These are phyloP conservation scores for Talaromyces rugulosus DNA, from an alignment of 2,329 filamentous ascomycete species.

Conservation along the genomic window DNA sequence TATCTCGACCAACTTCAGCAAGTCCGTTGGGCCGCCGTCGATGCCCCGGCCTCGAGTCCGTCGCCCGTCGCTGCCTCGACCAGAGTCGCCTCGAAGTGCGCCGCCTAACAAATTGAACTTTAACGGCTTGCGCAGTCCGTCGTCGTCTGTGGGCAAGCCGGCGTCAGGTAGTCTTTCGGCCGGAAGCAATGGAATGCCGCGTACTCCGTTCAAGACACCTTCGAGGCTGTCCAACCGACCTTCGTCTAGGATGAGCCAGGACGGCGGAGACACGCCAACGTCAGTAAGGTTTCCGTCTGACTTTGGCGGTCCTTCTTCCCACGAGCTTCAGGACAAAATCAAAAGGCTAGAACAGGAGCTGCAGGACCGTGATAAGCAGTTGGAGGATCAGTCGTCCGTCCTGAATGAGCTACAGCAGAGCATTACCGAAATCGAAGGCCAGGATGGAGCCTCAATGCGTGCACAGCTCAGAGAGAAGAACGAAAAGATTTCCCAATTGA, in stretches of 20 bases:
- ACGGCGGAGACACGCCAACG: slow-evolving; percentile 30
- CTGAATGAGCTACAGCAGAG: slow-evolving; percentile 87
- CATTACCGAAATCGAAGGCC: slow-evolving; percentile 76
- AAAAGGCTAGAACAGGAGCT: slow-evolving; percentile 69
- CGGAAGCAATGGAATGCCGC: slow-evolving; percentile 42
- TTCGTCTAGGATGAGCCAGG: slow-evolving; percentile 35
- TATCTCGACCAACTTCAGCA: slow-evolving; percentile 75
- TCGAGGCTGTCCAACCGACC: slow-evolving; percentile 36
- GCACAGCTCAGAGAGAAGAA: slow-evolving; percentile 90
- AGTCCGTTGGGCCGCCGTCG: slow-evolving; percentile 73
- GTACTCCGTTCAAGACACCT: slow-evolving; percentile 36
- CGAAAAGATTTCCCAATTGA: slow-evolving; percentile 90
- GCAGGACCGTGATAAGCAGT: slow-evolving; percentile 76
- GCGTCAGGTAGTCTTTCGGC: slow-evolving; percentile 6
- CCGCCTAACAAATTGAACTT: slow-evolving; percentile 53
- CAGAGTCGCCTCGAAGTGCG: slow-evolving; percentile 73
- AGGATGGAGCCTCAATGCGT: slow-evolving; percentile 71
- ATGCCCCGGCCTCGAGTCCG: slow-evolving; percentile 61
- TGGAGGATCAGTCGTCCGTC: slow-evolving; percentile 81
- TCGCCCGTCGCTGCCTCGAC: slow-evolving; percentile 75
- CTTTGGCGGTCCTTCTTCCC: slow-evolving; percentile 18
- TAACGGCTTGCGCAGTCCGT: slow-evolving; percentile 53
- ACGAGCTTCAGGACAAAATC: slow-evolving; percentile 63
- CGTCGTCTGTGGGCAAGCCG: slow-evolving; percentile 32
- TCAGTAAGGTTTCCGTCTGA: slow-evolving; percentile 7